A percentile compares a stretch with the other conserved stretches of the same genome.
These are phyloP conservation scores for Pseudopyricularia javanii DNA, from an alignment of 2,329 filamentous ascomycete species.

Conservation along the genomic window DNA sequence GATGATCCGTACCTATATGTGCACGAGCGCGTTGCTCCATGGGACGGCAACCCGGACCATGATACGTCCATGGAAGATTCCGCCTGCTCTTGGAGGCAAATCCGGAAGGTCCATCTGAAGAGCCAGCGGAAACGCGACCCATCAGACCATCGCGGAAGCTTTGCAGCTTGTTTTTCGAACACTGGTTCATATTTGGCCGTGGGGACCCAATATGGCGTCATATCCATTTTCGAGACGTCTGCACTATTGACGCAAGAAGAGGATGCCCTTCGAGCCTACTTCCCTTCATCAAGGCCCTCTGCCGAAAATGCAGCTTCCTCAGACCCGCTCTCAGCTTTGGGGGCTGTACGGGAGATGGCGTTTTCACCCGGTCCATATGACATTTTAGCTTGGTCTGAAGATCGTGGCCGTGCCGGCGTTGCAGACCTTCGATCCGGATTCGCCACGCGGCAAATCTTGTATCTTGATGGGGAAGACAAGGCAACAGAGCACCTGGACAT, in stretches of 20 bases:
- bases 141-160: constrained; percentile 53
- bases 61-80: neutral
- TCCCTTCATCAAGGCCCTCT: constrained; percentile 61
- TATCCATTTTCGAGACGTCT: constrained; percentile 58
- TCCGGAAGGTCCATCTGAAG: constrained; percentile 41
- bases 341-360: constrained; percentile 80
- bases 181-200: constrained; percentile 62
- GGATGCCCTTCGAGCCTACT: constrained; percentile 59
- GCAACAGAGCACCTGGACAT: constrained; percentile 43
- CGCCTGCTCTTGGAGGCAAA: constrained; percentile 36
- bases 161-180: constrained; percentile 65
- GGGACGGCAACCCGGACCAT: neutral
- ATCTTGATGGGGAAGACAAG: constrained; percentile 44
- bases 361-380: constrained; percentile 88
- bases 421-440: constrained; percentile 61
- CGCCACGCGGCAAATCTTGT: constrained; percentile 54
- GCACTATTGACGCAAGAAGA: constrained; percentile 28
- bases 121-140: constrained; percentile 42
- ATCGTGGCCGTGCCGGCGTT: constrained; percentile 63
- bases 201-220: constrained; percentile 69
- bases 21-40: constrained; percentile 41
- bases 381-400: constrained; percentile 86
- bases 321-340: constrained; percentile 39
- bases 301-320: neutral
- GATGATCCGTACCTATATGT: constrained; percentile 82